Evolutionary conservation across 2,329 filamentous ascomycete genomes (phyloP).

Genomic region (Beauveria sp.): DNA sequence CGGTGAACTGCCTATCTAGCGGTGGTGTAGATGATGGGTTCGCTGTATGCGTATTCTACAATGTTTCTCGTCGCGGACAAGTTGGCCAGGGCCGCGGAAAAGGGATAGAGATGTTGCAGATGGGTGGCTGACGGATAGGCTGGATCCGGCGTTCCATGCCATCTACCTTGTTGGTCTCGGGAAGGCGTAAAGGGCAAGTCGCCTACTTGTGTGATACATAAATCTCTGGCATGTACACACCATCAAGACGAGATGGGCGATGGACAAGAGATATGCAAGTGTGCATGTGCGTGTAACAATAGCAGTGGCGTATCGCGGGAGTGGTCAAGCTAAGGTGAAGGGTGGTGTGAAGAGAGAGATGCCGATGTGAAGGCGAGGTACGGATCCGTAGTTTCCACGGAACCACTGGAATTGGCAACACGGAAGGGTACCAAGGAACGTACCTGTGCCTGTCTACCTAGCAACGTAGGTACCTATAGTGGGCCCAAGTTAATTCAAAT

Average conservation of each 20-base stretch:
- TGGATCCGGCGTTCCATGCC: background rate
- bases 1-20: background rate
- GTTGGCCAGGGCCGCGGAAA: background rate
- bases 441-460: background rate
- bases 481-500: too few species aligned
- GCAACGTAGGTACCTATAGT: background rate
- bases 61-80: too few species aligned
- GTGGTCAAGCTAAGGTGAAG: background rate
- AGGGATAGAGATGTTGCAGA: background rate
- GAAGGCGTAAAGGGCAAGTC: background rate
- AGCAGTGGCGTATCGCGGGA: conserved; percentile 2
- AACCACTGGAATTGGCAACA: too few species aligned
- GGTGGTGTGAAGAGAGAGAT: background rate
- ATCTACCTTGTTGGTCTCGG: conserved; percentile 8
- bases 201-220: too few species aligned
- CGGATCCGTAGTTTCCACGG: background rate
- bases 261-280: conserved; percentile 1
- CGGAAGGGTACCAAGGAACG: too few species aligned
- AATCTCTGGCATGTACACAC: background rate
- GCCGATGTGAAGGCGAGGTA: background rate
- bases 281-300: conserved; percentile 2
- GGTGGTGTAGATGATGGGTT: background rate
- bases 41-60: background rate
- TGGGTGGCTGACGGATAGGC: background rate
- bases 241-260: background rate